Base-by-base conservation (phyloP, 495 filamentous ascomycete genomes). In the Bacidia gigantensis region DNA sequence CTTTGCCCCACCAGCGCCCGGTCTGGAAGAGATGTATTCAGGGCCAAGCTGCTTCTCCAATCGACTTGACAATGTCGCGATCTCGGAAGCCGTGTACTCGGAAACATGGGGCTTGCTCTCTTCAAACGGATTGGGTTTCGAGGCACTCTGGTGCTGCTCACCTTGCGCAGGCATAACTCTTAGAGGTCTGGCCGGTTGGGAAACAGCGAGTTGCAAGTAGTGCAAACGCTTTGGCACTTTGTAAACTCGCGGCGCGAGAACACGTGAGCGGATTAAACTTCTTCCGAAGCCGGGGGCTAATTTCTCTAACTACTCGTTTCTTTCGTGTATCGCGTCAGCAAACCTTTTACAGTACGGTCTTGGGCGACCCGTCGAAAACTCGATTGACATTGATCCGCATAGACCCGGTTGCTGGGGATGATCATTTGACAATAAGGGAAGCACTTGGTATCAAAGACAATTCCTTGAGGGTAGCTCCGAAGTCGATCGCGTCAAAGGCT, bases 41-140 rank as follows among this genome's bases (percentile, higher is more conserved):
- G 92, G 93, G 1, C 92, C 92, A n/a, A 99, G 77, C 60, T 96
- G 88, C 59, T 87, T 92, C 56, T 95, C 83, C 24, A 99, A 78
- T 11, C 84, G 79, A 56, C 76, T 75, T 65, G 95, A 87, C 9
- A 99, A 72, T 0, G 87, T 89, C 10, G 90, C 89, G 41, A 94
- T 89, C 68, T 98, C 82, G 56, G 74, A 69, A n/a, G 89, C 86
- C 1, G 89, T 95, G 66, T 85, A 97, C 58, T 84, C 80, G 56
- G 67, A 81, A 9, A 92, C 76, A 10, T 76, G 77, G 23, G 73
- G 78, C 62, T 73, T 73, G 2, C 68, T 63, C 50, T 89, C 84
- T 60, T 84, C 81, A 62, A 89, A 95, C 18, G 89, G 87, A 59
- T 94, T 95, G 55, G 67, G 65, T 44, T 71, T 65, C 49, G 67